These are phyloP conservation scores for Phytopythium oedochilum DNA, from an alignment of 352 stramenopile species.

Conservation along the genomic window DNA sequence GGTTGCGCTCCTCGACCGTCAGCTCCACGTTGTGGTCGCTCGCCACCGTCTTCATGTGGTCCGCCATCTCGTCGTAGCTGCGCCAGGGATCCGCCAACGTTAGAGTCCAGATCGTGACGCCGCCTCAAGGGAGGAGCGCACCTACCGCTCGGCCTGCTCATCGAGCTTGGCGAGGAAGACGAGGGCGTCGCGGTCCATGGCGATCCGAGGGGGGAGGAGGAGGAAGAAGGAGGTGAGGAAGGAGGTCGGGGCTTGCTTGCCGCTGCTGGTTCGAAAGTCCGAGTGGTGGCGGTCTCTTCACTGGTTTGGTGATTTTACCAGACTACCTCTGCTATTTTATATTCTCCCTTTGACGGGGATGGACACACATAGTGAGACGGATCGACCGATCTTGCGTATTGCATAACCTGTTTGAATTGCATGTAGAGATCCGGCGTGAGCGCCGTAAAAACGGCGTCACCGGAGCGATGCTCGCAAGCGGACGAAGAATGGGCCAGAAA, in stretches of 20 bases:
- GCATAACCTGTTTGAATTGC: no score
- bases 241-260: background rate
- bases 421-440: no score
- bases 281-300: background rate
- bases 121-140: no score
- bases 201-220: constrained; percentile 6
- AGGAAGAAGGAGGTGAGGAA: background rate
- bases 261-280: background rate
- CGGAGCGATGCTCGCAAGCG: no score
- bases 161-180: constrained; percentile 82
- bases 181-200: constrained; percentile 76
- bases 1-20: constrained; percentile 98
- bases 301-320: background rate
- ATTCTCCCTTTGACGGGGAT: background rate
- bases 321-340: background rate
- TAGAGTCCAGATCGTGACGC: no score
- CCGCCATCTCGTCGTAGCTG: constrained; percentile 91
- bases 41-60: constrained; percentile 99
- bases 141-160: constrained; percentile 78
- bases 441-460: no score
- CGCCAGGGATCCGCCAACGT: background rate
- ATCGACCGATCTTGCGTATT: no score
- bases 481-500: no score
- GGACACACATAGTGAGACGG: no score
- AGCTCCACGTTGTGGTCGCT: constrained; percentile 95